Base-by-base conservation (phyloP, 2,329 filamentous ascomycete species). In the Elsinoe arachidis region DNA sequence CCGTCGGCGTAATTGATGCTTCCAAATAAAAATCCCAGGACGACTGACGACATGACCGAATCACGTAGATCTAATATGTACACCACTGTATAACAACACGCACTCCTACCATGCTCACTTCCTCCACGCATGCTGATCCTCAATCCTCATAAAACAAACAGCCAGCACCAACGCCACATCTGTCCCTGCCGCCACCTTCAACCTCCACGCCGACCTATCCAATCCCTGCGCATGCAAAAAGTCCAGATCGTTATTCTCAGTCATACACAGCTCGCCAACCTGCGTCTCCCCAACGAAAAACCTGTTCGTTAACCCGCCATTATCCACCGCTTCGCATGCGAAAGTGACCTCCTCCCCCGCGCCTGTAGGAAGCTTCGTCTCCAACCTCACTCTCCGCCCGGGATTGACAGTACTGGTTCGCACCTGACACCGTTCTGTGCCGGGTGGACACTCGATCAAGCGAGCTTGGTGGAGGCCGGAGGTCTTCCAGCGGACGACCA, bases 1-100 rank as follows among this genome's bases (percentile, higher is more conserved):
- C 62, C 17, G 73, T 74, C 2, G 71, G 69, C 15, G 59, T 73
- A 26, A 73, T 70, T 52, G 64, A 69, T 56, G 60, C 23, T 34
- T 63, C 26, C 26, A 57, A 51, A 37, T 57, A 51, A 26, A 21
- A 33, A 6, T 23, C 2, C 26, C 26, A 9, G 26, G 26, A 30
- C 7, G 23, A 5, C 9, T 9, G 26, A 30, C 26, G 26, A 5
- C 26, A 30, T 30, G 26, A 30, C 26, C 26, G n/a, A n/a, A 30
- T 9, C 7, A 30, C 26, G 5, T 30, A 30, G 3, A 30, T 7
- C 7, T 30, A 30, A 30, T 30, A 30, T 30, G 26, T 30, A 30
- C 26, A 30, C 2, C 7, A 30, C 26, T 30, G 26, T 30, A 9
- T 39, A 39, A 39, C n/a, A 23, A 14, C 43, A 43, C 21, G 17